Base-by-base conservation (phyloP, 1,284 basidiomycete genomes). In the Ceratobasidium sp. region DNA sequence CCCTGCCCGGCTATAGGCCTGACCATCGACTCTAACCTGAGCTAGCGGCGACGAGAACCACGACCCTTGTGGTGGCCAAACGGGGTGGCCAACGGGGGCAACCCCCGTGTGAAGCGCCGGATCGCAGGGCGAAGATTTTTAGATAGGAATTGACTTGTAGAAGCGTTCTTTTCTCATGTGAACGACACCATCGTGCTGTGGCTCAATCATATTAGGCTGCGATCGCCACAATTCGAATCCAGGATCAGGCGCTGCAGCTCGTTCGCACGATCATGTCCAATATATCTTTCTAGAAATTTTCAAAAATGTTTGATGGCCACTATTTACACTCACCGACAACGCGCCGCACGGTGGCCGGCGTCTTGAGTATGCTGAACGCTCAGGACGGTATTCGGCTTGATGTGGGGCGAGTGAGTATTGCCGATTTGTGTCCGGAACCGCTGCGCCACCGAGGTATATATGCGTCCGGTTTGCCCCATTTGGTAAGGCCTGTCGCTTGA, bases 91-190 rank as follows among this genome's bases (percentile, higher is more conserved):
- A 56, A 51, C 9, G 22, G 22, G 49, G 22, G n/a, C 6, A 51
- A 11, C 19, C n/a, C 43, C 43, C 43, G 43, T 22, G 3, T 51
- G 24, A 31, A 56, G 53, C 27, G 27, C 53, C 13, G 19, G 14
- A 29, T 56, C 53, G 3, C 22, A 22, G n/a, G 29, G 29, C 27
- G 53, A 56, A 56, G 24, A 16, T 6, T 56, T 29, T 56, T 56
- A 56, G 53, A 56, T 56, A 56, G 53, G 53, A 31, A 31, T 56
- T 56, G 53, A 13, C 13, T 56, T 31, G 53, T 31, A 22, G 53
- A 56, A 56, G 53, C 53, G 6, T 31, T 31, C 53, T 56, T 31
- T 31, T 56, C 53, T 56, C 53, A 11, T 31, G 27, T 22, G 53
- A 56, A 56, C 8, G 31, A 53, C 8, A 4, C 29, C 51, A 27